A percentile compares a stretch with the other conserved stretches of the same genome.
Evolutionary conservation across 768 basidiomycete species (phyloP).

Genomic region (Mycena indigotica): DNA sequence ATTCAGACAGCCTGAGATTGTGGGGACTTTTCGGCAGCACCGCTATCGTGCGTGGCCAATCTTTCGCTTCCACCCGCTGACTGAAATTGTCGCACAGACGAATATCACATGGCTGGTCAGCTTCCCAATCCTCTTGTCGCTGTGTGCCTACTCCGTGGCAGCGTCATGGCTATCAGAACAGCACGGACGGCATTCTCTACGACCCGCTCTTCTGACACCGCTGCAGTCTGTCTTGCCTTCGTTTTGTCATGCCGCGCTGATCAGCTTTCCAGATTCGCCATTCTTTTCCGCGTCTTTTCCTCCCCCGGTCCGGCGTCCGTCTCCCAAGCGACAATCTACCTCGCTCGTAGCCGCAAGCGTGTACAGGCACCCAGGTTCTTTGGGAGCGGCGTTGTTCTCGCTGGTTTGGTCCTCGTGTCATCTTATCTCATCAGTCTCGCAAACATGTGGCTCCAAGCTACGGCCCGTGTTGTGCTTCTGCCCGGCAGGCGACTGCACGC

Average conservation of each 20-base stretch:
- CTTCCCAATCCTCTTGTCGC: slow-evolving; percentile 16
- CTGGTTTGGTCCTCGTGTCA: neutral
- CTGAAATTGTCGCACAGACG: neutral
- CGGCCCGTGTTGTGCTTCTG: slow-evolving; percentile 7
- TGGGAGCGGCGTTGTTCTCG: slow-evolving; percentile 10
- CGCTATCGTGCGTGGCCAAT: slow-evolving; percentile 13
- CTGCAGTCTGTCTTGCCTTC: slow-evolving; percentile 14
- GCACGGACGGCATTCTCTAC: slow-evolving; percentile 11
- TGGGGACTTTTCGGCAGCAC: slow-evolving; percentile 11
- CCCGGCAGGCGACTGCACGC: neutral
- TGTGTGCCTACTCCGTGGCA: slow-evolving; percentile 17
- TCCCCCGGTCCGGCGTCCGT: slow-evolving; percentile 6
- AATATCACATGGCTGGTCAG: slow-evolving; percentile 13
- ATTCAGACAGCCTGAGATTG: neutral
- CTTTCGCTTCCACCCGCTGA: neutral
- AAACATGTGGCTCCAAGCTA: slow-evolving; percentile 21
- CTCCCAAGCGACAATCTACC: slow-evolving; percentile 8
- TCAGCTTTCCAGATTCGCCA: slow-evolving; percentile 8
- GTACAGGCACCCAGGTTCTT: slow-evolving; percentile 15
- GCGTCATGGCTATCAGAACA: slow-evolving; percentile 18
- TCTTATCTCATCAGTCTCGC: slow-evolving; percentile 17
- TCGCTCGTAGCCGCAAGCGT: slow-evolving; percentile 3
- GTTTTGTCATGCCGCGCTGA: neutral
- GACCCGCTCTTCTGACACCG: slow-evolving; percentile 14
- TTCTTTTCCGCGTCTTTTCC: slow-evolving; percentile 19